phyloP scores from a whole-genome alignment of 352 stramenopile species.

The Phytophthora pinifolia region DNA sequence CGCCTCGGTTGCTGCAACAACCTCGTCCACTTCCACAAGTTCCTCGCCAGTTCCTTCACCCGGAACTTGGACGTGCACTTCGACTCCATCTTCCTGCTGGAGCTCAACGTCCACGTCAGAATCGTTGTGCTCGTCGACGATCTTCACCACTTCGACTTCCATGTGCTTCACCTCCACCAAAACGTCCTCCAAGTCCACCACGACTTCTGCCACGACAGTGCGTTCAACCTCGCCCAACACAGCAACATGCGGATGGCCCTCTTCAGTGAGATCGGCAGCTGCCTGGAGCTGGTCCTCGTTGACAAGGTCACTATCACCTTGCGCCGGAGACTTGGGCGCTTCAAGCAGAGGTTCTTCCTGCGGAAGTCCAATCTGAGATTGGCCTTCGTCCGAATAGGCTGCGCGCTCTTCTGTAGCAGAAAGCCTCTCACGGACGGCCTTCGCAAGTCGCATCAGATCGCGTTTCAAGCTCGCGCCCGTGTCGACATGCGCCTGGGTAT shows the following conservation, averaged over 20 bases:
- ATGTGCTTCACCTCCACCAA: slow-evolving; percentile 24
- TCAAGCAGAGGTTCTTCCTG: too few species aligned
- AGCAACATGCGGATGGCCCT: slow-evolving; percentile 5
- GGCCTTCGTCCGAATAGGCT: neutral
- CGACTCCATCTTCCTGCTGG: slow-evolving; percentile 7
- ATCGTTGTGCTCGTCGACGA: slow-evolving; percentile 5
- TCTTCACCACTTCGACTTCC: slow-evolving; percentile 13
- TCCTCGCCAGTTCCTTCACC: slow-evolving; percentile 6
- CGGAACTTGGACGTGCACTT: neutral
- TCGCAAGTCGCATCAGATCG: slow-evolving; percentile 2
- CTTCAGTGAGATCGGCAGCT: neutral
- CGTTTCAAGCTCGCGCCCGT: slow-evolving; percentile 9
- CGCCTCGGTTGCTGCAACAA: slow-evolving; percentile 2
- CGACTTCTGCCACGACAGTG: slow-evolving; percentile 13
- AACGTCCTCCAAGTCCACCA: slow-evolving; percentile 8
- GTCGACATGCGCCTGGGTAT: slow-evolving; percentile 11
- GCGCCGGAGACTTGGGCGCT: too few species aligned
- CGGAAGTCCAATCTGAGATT: too few species aligned
- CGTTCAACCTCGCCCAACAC: slow-evolving; percentile 6
- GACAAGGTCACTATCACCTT: neutral
- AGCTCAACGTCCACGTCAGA: slow-evolving; percentile 10
- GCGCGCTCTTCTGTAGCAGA: slow-evolving; percentile 2
- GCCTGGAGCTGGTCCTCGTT: neutral
- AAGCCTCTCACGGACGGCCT: neutral
- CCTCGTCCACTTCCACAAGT: neutral